Evolutionary conservation across 805 yeast species (phyloP).

Genomic region (Kuraishia ogatae): DNA sequence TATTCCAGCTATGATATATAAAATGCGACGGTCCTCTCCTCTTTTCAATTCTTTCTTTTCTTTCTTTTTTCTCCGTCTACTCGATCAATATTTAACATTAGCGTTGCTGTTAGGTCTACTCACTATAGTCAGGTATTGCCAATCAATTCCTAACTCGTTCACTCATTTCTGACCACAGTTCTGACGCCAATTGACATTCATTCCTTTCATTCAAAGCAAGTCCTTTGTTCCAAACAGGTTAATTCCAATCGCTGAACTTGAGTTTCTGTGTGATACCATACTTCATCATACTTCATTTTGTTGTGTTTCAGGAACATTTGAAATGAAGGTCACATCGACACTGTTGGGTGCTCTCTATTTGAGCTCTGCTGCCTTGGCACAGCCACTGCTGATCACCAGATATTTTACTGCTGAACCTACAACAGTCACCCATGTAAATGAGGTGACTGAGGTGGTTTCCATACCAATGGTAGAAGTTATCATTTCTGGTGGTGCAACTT

Average conservation of each 20-base stretch:
- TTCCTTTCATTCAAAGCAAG: background rate
- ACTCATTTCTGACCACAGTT: background rate
- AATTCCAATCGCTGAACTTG: background rate
- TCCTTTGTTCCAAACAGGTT: no score
- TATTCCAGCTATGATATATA: background rate
- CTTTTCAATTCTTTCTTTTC: background rate
- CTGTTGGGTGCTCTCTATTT: background rate
- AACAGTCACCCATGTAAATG: slow-evolving; percentile 25
- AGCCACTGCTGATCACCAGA: slow-evolving; percentile 16
- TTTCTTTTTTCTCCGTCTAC: background rate
- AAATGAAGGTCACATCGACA: background rate
- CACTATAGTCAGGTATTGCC: background rate
- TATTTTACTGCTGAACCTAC: slow-evolving; percentile 22
- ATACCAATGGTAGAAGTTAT: slow-evolving; percentile 45
- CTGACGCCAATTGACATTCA: background rate
- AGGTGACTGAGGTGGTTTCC: slow-evolving; percentile 39
- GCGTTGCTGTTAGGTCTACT: background rate
- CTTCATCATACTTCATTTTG: background rate
- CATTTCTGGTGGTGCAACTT: slow-evolving; percentile 42
- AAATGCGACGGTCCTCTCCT: background rate
- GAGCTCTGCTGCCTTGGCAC: slow-evolving; percentile 4
- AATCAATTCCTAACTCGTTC: background rate
- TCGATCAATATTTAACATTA: background rate
- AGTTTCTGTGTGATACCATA: background rate
- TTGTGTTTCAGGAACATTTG: background rate